Evolutionary conservation across 192 early-diverging fungal species (phyloP), one percentile per base, ranked within the genome.

Genomic region (Podila clonocystis): DNA sequence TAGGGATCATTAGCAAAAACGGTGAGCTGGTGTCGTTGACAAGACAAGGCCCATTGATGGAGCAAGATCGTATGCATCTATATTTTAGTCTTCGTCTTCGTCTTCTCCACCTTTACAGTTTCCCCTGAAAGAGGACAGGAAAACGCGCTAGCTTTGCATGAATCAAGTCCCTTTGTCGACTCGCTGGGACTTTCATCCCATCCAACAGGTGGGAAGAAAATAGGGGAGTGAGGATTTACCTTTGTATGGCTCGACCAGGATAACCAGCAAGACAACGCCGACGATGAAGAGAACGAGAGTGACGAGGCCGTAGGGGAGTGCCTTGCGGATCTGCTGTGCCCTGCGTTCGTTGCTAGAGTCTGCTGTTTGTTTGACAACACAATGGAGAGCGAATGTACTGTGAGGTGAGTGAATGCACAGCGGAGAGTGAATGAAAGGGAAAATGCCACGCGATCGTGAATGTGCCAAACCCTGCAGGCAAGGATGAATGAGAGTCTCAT

Each of bases 201-300:
- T 45, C 13, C 41, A 45, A 45, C 15, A 45, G 41, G 13, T 45
- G 15, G 41, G 12, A n/a, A 15, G n/a, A 36, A n/a, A 33, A 52
- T 28, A 58, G 3, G 9, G 31, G 6, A 20, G 17, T 13, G n/a
- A 48, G 33, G 28, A 30, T 33, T 65, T 38, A 70, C 70, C 63
- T 58, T 50, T 61, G 9, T 71, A 41, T 5, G 75, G 75, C 60
- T 83, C 75, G 65, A 78, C 67, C 20, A 76, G 67, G 30, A 59
- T 36, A 13, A 74, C 74, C 22, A 83, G 58, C 1, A 83, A 50
- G 7, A 69, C 41, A 62, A 63, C 59, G 31, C 68, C 67, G 63
- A 74, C 36, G 45, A 71, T 63, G 48, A 83, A 73, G 36, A 83
- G 60, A 50, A 83, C 64, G 24, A 83, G 50, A 30, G 68, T 65